phyloP scores from a whole-genome alignment of 768 basidiomycete species.

The Podaxis sp. region DNA sequence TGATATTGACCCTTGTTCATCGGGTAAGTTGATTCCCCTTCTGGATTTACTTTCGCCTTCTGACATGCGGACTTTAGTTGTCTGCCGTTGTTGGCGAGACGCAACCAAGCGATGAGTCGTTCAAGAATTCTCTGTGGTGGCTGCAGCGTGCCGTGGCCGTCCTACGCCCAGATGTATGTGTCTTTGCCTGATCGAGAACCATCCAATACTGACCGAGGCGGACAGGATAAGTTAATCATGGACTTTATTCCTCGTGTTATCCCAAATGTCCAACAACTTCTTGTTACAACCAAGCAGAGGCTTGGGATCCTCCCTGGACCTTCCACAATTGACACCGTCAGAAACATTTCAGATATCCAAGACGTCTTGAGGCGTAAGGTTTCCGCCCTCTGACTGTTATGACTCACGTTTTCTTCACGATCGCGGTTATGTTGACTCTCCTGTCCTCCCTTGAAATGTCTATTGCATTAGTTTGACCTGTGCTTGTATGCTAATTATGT shows the following conservation, averaged over 20 bases:
- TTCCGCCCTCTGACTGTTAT: slow-evolving; percentile 15
- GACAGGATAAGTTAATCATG: slow-evolving; percentile 75
- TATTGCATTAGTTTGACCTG: slow-evolving; percentile 10
- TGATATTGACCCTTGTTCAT: slow-evolving; percentile 79
- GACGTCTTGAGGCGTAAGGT: slow-evolving; percentile 61
- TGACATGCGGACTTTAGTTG: slow-evolving; percentile 44
- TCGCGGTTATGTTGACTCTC: slow-evolving; percentile 10
- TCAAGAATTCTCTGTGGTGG: slow-evolving; percentile 87
- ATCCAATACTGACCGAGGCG: not conserved
- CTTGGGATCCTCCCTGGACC: slow-evolving; percentile 73
- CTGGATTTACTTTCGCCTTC: slow-evolving; percentile 3
- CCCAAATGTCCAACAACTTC: slow-evolving; percentile 72
- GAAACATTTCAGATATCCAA: slow-evolving; percentile 73
- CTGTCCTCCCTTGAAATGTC: not conserved
- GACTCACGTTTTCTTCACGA: not conserved
- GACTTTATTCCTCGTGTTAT: slow-evolving; percentile 81
- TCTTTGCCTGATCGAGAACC: slow-evolving; percentile 3
- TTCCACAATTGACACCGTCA: slow-evolving; percentile 63
- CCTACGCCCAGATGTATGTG: slow-evolving; percentile 68
- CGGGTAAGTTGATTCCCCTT: slow-evolving; percentile 48
- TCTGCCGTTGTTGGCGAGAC: slow-evolving; percentile 73
- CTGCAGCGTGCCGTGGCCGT: slow-evolving; percentile 70
- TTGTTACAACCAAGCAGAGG: slow-evolving; percentile 79
- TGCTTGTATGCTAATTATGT: slow-evolving; percentile 6
- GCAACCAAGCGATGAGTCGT: slow-evolving; percentile 73